Percentiles rank a stretch among this genome's conserved stretches.
Evolutionary conservation across 352 stramenopile genomes (phyloP).

Genomic region (Phytophthora idaei): DNA sequence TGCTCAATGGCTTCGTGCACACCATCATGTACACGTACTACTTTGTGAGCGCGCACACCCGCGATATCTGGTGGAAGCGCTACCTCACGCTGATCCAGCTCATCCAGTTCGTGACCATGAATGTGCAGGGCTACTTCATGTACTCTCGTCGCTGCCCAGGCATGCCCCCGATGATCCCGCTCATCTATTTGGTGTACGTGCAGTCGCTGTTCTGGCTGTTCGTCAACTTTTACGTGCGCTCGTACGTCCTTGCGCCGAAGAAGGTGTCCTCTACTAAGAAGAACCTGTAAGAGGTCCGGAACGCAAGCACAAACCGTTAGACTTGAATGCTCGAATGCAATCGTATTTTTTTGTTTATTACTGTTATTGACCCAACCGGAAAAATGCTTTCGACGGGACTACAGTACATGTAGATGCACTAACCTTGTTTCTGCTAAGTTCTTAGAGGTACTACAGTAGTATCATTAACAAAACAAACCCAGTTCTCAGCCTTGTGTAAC

Average conservation of each 20-base stretch:
- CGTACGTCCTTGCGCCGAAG: conserved; percentile 68
- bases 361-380: no score
- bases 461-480: no score
- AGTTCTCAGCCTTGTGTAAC: no score
- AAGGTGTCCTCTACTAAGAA: conserved; percentile 33
- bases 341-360: no score
- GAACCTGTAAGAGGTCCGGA: conserved; percentile 13
- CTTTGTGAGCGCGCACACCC: conserved; percentile 96
- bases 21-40: conserved; percentile 99
- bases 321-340: conserved; percentile 5
- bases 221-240: conserved; percentile 94
- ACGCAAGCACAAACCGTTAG: conserved; percentile 1
- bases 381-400: no score
- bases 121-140: conserved; percentile 61
- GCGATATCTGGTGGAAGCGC: conserved; percentile 97
- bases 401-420: no score
- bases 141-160: conserved; percentile 86
- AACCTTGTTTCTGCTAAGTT: no score
- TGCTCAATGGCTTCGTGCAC: conserved; percentile 97
- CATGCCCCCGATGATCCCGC: conserved; percentile 63
- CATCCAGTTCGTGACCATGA: conserved; percentile 90
- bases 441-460: no score
- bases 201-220: conserved; percentile 95
- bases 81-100: conserved; percentile 95
- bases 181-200: conserved; percentile 94